A percentile compares a stretch with the other conserved stretches of the same genome.
Conservation (phyloP, 208 protist species). For the Leishmania aethiopica region DNA sequence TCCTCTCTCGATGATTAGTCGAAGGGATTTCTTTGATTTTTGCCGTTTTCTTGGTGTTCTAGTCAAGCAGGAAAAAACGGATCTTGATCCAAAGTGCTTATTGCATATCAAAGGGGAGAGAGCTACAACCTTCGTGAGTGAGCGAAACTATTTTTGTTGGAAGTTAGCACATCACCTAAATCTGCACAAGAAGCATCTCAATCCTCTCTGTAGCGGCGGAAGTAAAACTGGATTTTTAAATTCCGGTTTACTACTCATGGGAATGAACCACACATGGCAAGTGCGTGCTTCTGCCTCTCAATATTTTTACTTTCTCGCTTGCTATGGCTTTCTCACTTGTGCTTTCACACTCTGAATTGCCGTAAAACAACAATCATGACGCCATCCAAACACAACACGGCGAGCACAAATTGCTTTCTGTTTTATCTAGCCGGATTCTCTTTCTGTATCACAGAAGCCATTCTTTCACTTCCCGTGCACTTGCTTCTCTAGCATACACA, state of each 20-base stretch:
- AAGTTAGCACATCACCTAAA: neutral
- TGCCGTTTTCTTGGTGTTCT: slow-evolving; percentile 5
- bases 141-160: neutral
- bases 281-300: neutral
- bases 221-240: neutral
- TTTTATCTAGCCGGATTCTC: neutral
- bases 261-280: neutral
- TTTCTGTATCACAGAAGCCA: neutral
- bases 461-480: neutral
- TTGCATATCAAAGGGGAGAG: neutral
- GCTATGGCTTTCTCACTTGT: neutral
- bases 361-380: neutral
- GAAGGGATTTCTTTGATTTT: slow-evolving; percentile 19
- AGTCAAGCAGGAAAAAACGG: slow-evolving; percentile 5
- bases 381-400: neutral
- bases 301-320: neutral
- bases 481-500: slow-evolving; percentile 1
- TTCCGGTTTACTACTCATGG: neutral
- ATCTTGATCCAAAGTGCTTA: neutral
- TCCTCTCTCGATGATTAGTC: slow-evolving; percentile 17
- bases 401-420: neutral
- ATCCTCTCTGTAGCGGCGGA: neutral
- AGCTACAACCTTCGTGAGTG: no score
- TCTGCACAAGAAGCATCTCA: neutral
- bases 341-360: neutral